phyloP scores from a whole-genome alignment of 768 basidiomycete genomes.

The Imleria badia region DNA sequence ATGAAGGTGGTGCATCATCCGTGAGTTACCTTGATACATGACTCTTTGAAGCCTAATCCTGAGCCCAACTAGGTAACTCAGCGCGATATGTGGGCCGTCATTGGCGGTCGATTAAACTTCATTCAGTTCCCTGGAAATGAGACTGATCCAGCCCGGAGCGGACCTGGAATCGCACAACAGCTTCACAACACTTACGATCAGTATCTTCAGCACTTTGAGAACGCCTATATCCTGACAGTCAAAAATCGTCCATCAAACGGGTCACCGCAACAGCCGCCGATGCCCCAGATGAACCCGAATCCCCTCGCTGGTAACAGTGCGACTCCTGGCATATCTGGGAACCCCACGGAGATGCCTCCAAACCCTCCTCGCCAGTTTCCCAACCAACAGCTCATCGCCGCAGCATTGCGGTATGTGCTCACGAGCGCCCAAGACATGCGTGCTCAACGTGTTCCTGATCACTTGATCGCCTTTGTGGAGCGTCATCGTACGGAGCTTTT shows the following conservation, averaged over 20 bases:
- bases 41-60: slow-evolving; percentile 7
- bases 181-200: slow-evolving; percentile 61
- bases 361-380: slow-evolving; percentile 7
- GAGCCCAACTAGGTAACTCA: slow-evolving; percentile 44
- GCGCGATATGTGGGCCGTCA: slow-evolving; percentile 61
- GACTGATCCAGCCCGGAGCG: slow-evolving; percentile 58
- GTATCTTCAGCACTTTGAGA: slow-evolving; percentile 57
- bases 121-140: slow-evolving; percentile 63
- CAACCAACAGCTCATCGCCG: slow-evolving; percentile 39
- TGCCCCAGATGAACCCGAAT: slow-evolving; percentile 15
- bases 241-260: slow-evolving; percentile 16
- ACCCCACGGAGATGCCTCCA: slow-evolving; percentile 19
- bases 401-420: slow-evolving; percentile 49
- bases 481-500: slow-evolving; percentile 39
- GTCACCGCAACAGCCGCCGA: slow-evolving; percentile 12
- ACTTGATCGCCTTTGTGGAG: slow-evolving; percentile 59
- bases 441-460: slow-evolving; percentile 45
- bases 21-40: slow-evolving; percentile 35
- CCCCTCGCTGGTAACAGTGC: slow-evolving; percentile 10
- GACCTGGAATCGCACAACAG: slow-evolving; percentile 60
- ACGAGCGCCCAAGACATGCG: slow-evolving; percentile 52
- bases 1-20: slow-evolving; percentile 50
- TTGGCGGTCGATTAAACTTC: slow-evolving; percentile 68
- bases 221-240: slow-evolving; percentile 47
- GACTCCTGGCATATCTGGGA: slow-evolving; percentile 11